These are phyloP conservation scores for Mortierella polycephala DNA, from an alignment of 371 early-diverging fungal genomes.

Conservation along the genomic window DNA sequence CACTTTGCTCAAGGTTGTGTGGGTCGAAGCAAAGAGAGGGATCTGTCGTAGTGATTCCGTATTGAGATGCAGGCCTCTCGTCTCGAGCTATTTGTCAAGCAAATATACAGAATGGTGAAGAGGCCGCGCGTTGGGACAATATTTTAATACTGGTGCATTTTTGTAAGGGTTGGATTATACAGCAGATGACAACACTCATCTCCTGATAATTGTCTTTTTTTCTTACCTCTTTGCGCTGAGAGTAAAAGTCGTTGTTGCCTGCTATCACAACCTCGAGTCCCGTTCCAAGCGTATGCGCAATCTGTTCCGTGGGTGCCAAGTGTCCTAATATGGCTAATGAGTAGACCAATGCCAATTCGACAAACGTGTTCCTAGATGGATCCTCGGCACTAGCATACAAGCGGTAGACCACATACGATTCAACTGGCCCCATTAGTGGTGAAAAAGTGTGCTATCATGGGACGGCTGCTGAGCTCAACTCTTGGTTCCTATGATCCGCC, in stretches of 20 bases:
- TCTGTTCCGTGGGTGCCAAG: conserved; percentile 26
- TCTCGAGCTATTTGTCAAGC: conserved; percentile 59
- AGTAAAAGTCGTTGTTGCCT: conserved; percentile 96
- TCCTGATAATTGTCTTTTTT: background rate
- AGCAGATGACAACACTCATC: background rate
- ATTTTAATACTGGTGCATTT: too few species aligned
- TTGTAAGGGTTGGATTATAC: too few species aligned
- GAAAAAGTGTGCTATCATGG: background rate
- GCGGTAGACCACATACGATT: background rate
- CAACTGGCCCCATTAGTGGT: background rate
- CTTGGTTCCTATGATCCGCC: background rate
- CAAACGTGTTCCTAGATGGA: conserved; percentile 58
- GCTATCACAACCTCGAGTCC: conserved; percentile 79
- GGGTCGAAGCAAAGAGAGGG: conserved; percentile 76
- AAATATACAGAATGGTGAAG: too few species aligned
- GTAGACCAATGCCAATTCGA: conserved; percentile 59
- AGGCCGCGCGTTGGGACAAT: too few species aligned
- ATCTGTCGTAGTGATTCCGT: conserved; percentile 68
- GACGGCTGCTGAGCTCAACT: too few species aligned
- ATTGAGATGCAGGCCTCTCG: conserved; percentile 62
- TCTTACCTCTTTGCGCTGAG: conserved; percentile 78
- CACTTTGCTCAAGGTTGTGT: conserved; percentile 78
- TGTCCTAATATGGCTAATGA: conserved; percentile 59
- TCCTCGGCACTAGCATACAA: conserved; percentile 39
- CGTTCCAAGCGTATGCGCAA: conserved; percentile 24